Base-by-base conservation (phyloP, 2,329 filamentous ascomycete genomes). In the Fusarium liriodendri region DNA sequence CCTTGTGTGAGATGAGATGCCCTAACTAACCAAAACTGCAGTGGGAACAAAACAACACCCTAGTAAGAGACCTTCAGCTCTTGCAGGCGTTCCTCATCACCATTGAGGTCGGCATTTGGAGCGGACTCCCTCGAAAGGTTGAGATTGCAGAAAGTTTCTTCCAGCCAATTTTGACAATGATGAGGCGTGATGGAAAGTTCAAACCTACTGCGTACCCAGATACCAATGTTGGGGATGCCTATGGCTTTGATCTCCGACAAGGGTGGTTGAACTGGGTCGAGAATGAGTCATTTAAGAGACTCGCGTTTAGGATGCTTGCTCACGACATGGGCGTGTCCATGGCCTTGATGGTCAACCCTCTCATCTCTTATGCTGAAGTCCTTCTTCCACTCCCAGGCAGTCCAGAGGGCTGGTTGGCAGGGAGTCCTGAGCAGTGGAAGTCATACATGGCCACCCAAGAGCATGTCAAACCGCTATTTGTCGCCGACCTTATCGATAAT, bases 101-200 rank as follows among this genome's bases (percentile, higher is more conserved):
- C 14, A 75, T 84, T 1, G 78, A 83, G n/a, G 70, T 77, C 18
- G 75, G 75, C 1, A n/a, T 84, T 1, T 84, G 83, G 83, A 83
- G 82, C 54, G 83, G 83, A 2, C 76, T 81, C 16, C 79, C 77
- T 14, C 76, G 83, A 2, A 84, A 84, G 33, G 80, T 84, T 7
- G 83, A 84, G 59, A 82, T 84, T n/a, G 80, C 82, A 6, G 83
- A 84, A 55, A 81, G 80, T 33, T 83, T 83, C 60, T 74, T 83
- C 32, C 78, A 81, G 33, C 80, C 82, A 0, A 66, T 82, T 0
- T 47, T 84, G 7, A 84, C 82, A 2, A 84, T 84, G 79, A 66
- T 83, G 47, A 76, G 82, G 3, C 78, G 82, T 0, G 78, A 78
- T 20, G 80, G 81, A 6, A 80, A 78, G 55, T 80, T 83, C 57